These are phyloP conservation scores for Plantago major DNA, from an alignment of 257 asterid genomes.

Conservation along the genomic window DNA sequence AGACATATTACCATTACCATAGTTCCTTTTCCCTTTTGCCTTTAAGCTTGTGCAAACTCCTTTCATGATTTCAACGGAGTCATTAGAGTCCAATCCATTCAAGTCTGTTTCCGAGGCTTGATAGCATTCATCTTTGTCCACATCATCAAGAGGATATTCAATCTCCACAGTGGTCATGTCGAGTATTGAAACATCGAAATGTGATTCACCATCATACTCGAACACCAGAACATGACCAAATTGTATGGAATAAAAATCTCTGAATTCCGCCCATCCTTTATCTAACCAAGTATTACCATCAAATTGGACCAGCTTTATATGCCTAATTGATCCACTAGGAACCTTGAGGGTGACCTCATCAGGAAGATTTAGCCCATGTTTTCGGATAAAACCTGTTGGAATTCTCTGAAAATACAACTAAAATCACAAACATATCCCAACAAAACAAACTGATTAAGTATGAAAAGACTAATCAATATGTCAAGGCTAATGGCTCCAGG, in stretches of 20 bases:
- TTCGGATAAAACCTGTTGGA: conserved; percentile 27
- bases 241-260: conserved; percentile 19
- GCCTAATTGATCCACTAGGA: conserved; percentile 26
- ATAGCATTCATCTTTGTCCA: no score
- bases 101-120: no score
- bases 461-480: no score
- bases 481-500: no score
- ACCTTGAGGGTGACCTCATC: conserved; percentile 26
- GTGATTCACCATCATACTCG: conserved; percentile 22
- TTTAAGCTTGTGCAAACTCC: not conserved
- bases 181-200: conserved; percentile 34
- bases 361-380: conserved; percentile 22
- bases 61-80: not conserved
- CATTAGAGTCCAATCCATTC: not conserved
- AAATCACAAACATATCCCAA: no score
- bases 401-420: conserved; percentile 25
- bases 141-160: conserved; percentile 18
- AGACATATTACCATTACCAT: no score
- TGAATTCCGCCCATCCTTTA: conserved; percentile 37
- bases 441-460: no score
- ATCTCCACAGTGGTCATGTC: conserved; percentile 32
- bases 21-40: not conserved
- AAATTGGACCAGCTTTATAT: conserved; percentile 22
- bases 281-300: conserved; percentile 23
- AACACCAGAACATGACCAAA: conserved; percentile 28